Conservation (phyloP, 192 early-diverging fungal species). For the Rhizophagus prolifer region DNA sequence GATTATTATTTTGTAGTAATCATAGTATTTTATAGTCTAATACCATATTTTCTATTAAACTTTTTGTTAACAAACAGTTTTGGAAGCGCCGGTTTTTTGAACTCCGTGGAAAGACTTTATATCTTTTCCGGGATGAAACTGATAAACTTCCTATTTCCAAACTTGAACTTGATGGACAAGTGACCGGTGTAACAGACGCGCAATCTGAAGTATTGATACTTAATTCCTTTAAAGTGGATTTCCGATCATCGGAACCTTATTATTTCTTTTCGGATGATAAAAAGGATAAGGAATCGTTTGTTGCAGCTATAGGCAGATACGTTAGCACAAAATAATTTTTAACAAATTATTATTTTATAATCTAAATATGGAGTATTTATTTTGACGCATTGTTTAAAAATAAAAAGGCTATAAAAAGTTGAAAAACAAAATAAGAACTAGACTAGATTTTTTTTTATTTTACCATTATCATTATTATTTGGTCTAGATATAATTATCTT, state of each 20-base stretch:
- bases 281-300: slow-evolving; percentile 43
- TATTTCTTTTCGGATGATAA: slow-evolving; percentile 51
- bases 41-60: no score
- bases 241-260: slow-evolving; percentile 41
- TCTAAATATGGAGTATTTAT: neutral
- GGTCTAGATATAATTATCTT: no score
- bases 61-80: slow-evolving; percentile 23
- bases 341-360: slow-evolving; percentile 2
- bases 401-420: neutral
- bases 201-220: slow-evolving; percentile 51
- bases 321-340: slow-evolving; percentile 35
- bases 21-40: neutral
- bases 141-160: slow-evolving; percentile 41
- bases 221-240: slow-evolving; percentile 51
- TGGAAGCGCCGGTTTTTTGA: slow-evolving; percentile 63
- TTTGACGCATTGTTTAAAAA: neutral
- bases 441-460: no score
- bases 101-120: slow-evolving; percentile 49
- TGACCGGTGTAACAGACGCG: slow-evolving; percentile 42
- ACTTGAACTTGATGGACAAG: slow-evolving; percentile 42
- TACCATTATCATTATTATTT: no score
- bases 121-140: slow-evolving; percentile 50
- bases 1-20: slow-evolving; percentile 3
- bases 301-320: slow-evolving; percentile 47
- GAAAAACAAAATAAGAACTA: neutral